Conservation (phyloP, 495 filamentous ascomycete species). For the Terfezia claveryi region DNA sequence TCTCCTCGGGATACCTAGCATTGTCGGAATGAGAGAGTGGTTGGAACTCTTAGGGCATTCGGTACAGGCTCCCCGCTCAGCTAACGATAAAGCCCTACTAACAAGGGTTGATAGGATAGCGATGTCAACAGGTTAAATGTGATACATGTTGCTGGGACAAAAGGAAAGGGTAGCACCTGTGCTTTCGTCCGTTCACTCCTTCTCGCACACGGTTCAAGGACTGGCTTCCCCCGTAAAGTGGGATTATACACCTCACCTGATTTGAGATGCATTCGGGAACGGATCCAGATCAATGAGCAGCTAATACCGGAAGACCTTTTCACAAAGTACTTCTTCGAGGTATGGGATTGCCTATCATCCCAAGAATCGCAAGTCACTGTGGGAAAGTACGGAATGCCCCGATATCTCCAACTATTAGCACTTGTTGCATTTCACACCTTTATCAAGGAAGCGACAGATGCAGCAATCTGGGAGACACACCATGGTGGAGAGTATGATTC, state of each 20-base stretch:
- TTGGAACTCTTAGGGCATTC: not conserved
- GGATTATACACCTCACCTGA: constrained; percentile 83
- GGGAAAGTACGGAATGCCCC: constrained; percentile 24
- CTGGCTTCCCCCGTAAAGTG: constrained; percentile 30
- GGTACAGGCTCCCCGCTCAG: not conserved
- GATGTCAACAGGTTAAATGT: constrained; percentile 57
- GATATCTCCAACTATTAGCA: constrained; percentile 35
- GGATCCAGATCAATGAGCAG: constrained; percentile 58
- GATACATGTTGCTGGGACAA: constrained; percentile 75
- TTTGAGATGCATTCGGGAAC: constrained; percentile 66
- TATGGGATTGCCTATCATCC: constrained; percentile 48
- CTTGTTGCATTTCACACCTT: constrained; percentile 27
- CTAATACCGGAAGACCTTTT: constrained; percentile 59
- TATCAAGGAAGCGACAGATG: constrained; percentile 21
- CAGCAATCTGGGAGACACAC: constrained; percentile 28
- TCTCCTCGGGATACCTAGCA: not conserved
- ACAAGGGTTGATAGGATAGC: constrained; percentile 24
- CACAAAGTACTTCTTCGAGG: constrained; percentile 67
- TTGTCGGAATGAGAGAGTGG: not conserved
- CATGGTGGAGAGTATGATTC: constrained; percentile 32
- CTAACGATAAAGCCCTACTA: constrained; percentile 15
- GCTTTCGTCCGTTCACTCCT: constrained; percentile 41
- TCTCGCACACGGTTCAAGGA: constrained; percentile 20
- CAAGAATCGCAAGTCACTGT: not conserved
- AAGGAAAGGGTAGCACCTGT: constrained; percentile 74